Conservation (phyloP, 106 monocot genomes). For the Dendrobium catenatum region DNA sequence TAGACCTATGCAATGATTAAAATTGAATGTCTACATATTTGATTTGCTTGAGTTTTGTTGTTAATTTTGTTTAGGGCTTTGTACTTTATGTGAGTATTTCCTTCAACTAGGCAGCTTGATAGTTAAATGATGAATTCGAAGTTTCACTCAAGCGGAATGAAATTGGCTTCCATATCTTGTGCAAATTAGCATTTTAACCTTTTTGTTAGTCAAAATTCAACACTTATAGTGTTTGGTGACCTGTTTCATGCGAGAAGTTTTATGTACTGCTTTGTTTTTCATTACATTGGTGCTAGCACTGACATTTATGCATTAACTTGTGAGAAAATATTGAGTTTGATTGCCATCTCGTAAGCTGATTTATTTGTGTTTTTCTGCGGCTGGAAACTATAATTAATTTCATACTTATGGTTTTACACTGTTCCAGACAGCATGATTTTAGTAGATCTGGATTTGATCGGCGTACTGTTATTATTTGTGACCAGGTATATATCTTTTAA, state of each 20-base stretch:
- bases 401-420: background rate
- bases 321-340: background rate
- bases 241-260: background rate
- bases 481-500: slow-evolving; percentile 42
- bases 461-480: slow-evolving; percentile 67
- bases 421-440: slow-evolving; percentile 62
- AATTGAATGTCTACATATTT: background rate
- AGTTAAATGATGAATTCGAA: background rate
- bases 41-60: background rate
- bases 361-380: background rate
- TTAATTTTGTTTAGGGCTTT: background rate
- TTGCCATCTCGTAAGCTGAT: background rate
- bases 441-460: slow-evolving; percentile 47
- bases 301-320: background rate
- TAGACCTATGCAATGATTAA: background rate
- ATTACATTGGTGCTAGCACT: background rate
- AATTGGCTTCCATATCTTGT: background rate
- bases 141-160: background rate
- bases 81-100: background rate
- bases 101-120: background rate
- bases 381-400: background rate
- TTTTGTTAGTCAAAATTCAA: background rate
- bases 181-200: background rate
- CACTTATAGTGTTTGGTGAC: background rate
- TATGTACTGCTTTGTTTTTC: background rate